Base-by-base conservation (phyloP, 2,329 filamentous ascomycete species). In the Hymenoscyphus occultus region DNA sequence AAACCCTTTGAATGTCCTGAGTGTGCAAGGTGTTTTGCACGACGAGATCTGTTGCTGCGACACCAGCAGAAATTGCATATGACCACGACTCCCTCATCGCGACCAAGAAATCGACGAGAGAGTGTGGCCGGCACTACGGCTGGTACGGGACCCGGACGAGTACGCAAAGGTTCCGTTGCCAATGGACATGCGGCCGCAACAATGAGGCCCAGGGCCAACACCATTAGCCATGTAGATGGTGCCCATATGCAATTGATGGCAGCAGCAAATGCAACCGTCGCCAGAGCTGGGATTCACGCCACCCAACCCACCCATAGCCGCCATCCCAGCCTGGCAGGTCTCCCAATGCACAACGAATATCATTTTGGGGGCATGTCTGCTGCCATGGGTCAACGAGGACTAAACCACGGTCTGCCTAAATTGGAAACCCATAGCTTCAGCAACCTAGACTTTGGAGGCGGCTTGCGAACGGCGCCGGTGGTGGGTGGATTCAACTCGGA, bases 1-100 rank as follows among this genome's bases (percentile, higher is more conserved):
- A 99, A 99, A 82, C 95, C 95, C 0, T 99, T 99, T 73, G 93
- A 97, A 78, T 99, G 95, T 74, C 92, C 92, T 35, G 92, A 98
- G 77, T 99, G 95, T 78, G 86, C 92, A 45, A 83, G 95, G 79
- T 98, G 95, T 80, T 99, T 99, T 79, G 95, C 95, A 66, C 88
- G 95, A 67, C 88, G 95, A 70, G 95, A 99, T 78, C 80, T 99
- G 71, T 84, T 99, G 63, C 82, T 99, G 70, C 88, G 95, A 66
- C 95, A 99, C 79, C 95, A 99, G 83, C 95, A 99, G 82, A 99
- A 99, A 83, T 85, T 99, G 59, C 95, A 99, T 77, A 92, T 96
- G 83, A 92, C 92, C 32, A 91, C 92, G 13, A 93, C 93, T 0
- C 91, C 95, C 5, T 93, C 93, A 5, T 90, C 93, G 57, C 87